Evolutionary conservation across 2,329 filamentous ascomycete species (phyloP).

Genomic region (Aspergillus niger): DNA sequence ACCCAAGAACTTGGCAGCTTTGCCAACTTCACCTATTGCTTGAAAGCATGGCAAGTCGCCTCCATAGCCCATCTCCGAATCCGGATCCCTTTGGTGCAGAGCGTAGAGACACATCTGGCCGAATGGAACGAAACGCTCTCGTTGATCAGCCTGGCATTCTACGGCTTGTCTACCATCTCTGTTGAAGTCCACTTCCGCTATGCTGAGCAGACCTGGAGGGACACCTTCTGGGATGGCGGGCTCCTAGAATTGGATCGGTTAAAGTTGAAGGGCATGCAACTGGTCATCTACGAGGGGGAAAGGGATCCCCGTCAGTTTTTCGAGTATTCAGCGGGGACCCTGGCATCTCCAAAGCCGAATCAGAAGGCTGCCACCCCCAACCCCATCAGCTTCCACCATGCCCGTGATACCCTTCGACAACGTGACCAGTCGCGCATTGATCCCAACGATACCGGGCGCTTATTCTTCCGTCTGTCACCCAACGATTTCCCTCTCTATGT

Average conservation of each 20-base stretch:
- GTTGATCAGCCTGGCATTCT: not conserved
- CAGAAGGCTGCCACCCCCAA: not conserved
- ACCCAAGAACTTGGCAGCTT: conserved; percentile 4
- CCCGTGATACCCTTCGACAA: not conserved
- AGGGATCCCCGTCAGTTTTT: not conserved
- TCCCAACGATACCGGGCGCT: not conserved
- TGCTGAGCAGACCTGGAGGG: not conserved
- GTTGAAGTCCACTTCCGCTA: not conserved
- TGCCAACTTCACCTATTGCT: not conserved
- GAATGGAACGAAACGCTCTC: conserved; percentile 5
- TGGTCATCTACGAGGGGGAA: not conserved
- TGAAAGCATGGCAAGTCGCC: not conserved
- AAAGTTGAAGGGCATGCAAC: not conserved
- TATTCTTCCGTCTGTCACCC: conserved; percentile 5
- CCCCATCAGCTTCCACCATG: conserved; percentile 4
- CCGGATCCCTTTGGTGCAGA: not conserved
- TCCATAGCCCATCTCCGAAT: not conserved
- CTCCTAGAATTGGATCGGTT: not conserved
- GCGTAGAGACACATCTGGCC: conserved; percentile 1
- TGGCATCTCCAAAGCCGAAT: not conserved
- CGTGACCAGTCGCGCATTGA: not conserved
- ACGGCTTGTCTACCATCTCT: not conserved
- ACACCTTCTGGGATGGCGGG: conserved; percentile 2
- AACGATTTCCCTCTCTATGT: conserved; percentile 2
- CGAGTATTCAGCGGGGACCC: not conserved